These are phyloP conservation scores for Sclerotinia sclerotiorum DNA, from an alignment of 2,329 filamentous ascomycete species.

Conservation along the genomic window DNA sequence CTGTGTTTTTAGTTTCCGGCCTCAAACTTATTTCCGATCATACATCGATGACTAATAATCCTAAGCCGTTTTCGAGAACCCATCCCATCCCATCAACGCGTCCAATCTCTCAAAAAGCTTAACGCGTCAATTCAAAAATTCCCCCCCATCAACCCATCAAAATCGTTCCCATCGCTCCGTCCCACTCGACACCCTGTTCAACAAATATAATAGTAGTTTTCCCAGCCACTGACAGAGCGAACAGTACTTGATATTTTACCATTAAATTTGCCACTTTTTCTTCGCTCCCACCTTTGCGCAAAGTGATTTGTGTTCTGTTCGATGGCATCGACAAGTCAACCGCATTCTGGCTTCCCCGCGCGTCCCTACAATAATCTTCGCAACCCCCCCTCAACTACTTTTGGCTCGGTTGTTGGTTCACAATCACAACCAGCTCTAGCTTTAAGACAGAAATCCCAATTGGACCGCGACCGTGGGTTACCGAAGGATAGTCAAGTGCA, in stretches of 20 bases:
- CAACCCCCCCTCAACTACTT: conserved; percentile 35
- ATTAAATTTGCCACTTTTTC: conserved; percentile 10
- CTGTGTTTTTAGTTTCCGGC: background rate
- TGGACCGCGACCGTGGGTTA: conserved; percentile 42
- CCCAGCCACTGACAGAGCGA: conserved; percentile 11
- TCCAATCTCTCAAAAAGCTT: background rate
- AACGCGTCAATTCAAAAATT: conserved; percentile 16
- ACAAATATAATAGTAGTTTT: conserved; percentile 12
- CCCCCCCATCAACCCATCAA: conserved; percentile 5
- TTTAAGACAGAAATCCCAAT: conserved; percentile 43
- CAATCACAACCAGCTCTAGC: conserved; percentile 38
- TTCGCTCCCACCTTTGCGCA: conserved; percentile 15
- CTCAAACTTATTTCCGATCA: background rate
- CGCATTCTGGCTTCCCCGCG: conserved; percentile 53
- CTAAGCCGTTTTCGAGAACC: background rate
- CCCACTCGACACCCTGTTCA: conserved; percentile 17
- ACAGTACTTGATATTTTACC: conserved; percentile 6
- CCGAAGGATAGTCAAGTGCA: conserved; percentile 28
- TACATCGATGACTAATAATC: conserved; percentile 13
- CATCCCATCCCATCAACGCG: conserved; percentile 8
- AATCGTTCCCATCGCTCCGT: conserved; percentile 4
- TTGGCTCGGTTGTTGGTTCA: conserved; percentile 34
- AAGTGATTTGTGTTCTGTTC: conserved; percentile 7
- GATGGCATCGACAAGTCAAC: conserved; percentile 48
- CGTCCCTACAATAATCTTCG: conserved; percentile 42